Conservation (phyloP, 306 rosid genomes). For the Casuarina cunninghamiana region DNA sequence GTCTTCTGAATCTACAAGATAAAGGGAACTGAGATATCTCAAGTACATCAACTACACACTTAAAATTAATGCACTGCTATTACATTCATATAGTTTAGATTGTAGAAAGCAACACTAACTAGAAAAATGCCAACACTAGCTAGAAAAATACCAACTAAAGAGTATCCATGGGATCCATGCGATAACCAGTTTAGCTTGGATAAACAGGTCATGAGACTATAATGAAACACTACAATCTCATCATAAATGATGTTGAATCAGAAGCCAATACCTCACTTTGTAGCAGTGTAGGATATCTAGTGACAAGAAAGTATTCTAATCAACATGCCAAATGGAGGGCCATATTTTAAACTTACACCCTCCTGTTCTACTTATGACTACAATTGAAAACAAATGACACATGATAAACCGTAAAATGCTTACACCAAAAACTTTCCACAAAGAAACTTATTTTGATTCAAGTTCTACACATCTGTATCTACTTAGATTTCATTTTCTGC, state of each 20-base stretch:
- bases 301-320: not conserved
- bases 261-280: not conserved
- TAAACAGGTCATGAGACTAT: not conserved
- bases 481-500: not conserved
- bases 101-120: not conserved
- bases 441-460: not conserved
- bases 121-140: not conserved
- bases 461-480: not conserved
- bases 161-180: not conserved
- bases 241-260: not conserved
- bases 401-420: not conserved
- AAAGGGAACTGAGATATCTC: too few relatives aligned
- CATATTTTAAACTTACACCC: not conserved
- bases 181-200: not conserved
- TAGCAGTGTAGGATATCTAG: not conserved
- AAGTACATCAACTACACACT: too few relatives aligned
- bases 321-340: not conserved
- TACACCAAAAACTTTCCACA: not conserved
- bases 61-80: too few relatives aligned
- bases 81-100: not conserved
- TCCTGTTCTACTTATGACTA: not conserved
- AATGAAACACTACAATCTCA: not conserved
- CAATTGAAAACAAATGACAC: not conserved
- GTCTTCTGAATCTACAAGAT: too few relatives aligned
- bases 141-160: not conserved